Percentiles rank a stretch among this genome's conserved stretches.
Conservation (phyloP, 1,139 yeast species). For the Candida anutae region DNA sequence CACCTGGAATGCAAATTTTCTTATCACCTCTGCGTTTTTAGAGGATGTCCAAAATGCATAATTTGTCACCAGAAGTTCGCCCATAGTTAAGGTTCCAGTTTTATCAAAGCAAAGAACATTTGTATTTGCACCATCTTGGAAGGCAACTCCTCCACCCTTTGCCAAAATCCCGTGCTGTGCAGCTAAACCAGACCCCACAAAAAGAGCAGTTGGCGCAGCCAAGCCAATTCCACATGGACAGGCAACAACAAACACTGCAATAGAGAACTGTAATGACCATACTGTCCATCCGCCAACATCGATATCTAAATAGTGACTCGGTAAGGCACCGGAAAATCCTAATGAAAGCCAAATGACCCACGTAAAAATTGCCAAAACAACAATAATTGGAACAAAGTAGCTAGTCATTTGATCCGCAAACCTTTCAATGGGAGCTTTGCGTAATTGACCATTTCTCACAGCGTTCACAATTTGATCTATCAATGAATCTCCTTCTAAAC, state of each 20-base stretch:
- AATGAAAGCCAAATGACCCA: constrained; percentile 64
- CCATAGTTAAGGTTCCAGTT: constrained; percentile 72
- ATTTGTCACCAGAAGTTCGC: constrained; percentile 52
- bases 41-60: constrained; percentile 16
- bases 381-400: constrained; percentile 64
- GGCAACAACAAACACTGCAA: constrained; percentile 63
- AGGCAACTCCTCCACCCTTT: constrained; percentile 77
- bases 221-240: constrained; percentile 44
- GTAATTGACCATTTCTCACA: constrained; percentile 67
- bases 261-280: constrained; percentile 72
- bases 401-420: constrained; percentile 67
- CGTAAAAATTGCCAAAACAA: constrained; percentile 49
- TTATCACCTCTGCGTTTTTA: constrained; percentile 11
- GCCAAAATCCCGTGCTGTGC: constrained; percentile 63
- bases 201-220: constrained; percentile 43
- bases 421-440: constrained; percentile 69
- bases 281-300: constrained; percentile 71
- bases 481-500: constrained; percentile 58
- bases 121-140: constrained; percentile 64
- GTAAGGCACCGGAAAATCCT: constrained; percentile 49
- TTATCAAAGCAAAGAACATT: constrained; percentile 70
- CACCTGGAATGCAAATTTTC: constrained; percentile 33
- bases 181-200: constrained; percentile 41
- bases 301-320: constrained; percentile 47
- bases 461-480: constrained; percentile 63